Evolutionary conservation across 805 yeast genomes (phyloP), one percentile per base, ranked within the genome.

Genomic region (Hanseniaspora mollemarum): DNA sequence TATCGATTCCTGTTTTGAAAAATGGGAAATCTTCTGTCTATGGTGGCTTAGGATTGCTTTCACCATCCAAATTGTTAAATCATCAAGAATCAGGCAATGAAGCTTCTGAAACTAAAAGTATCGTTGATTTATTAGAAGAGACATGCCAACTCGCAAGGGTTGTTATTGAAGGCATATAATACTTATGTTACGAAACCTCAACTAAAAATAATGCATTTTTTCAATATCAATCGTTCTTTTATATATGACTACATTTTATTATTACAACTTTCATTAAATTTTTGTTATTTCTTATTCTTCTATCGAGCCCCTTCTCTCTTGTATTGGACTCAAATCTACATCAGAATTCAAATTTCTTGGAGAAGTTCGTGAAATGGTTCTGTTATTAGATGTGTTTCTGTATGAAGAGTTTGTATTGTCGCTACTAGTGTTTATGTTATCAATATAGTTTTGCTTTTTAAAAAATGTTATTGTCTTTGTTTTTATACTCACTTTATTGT

Each of bases 311-410:
- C 58, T 32, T 15, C 55, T 54, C 43, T 65, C 69, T 49, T 64
- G 67, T n/a, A 61, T 61, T 5, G 64, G 64, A 51, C 67, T 64
- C 26, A 64, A 51, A 31, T 46, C 50, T 5, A 32, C 31, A 46
- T 46, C 50, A 4, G 22, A 16, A 18, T 24, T 26, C 24, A 18
- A 5, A 13, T 2, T 13, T 6, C 37, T 4, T 59, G 56, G 41
- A 53, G 59, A 13, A 57, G 52, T 8, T 54, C 54, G 10, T 57
- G 57, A 37, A 43, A 13, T 13, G 19, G 13, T 4, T 42, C 13
- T 16, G 18, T n/a, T n/a, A n/a, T n/a, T n/a, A n/a, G n/a, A n/a
- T n/a, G n/a, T n/a, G n/a, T n/a, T n/a, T n/a, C n/a, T 4, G 33
- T 39, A 9, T 28, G 35, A 29, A 7, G 32, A 16, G 29, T 29